Base-by-base conservation (phyloP, 148 eudicot genomes). In the Pharnaceum exiguum region DNA sequence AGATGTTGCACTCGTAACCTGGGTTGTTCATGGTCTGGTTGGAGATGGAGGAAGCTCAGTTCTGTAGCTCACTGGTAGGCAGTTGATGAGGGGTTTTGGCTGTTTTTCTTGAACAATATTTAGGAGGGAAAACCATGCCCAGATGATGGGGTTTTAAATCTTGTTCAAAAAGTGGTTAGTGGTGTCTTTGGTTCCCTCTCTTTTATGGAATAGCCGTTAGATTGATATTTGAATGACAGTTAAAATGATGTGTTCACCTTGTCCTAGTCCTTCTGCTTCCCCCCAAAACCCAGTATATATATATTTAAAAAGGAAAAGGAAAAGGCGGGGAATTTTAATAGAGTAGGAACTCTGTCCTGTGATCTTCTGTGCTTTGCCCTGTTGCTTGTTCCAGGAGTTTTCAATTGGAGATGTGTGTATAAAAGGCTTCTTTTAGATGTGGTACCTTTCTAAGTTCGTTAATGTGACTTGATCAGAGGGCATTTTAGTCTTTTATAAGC, bases 221-320 rank as follows among this genome's bases (percentile, higher is more conserved):
- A 50, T 57, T 38, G 52, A 54, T 54, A 75, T 79, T 79, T 74
- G 69, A 75, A 75, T 75, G 75, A 74, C 69, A 69, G 83, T 79
- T 79, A 68, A 28, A 58, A 23, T n/a, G 36, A 47, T 42, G 46
- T 53, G 56, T 55, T 57, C 37, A 48, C 9, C n/a, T 32, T 54
- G 67, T 43, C 59, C 48, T 36, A n/a, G n/a, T n/a, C n/a, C n/a
- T 46, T 24, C 22, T 28, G 53, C 33, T 57, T 51, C 67, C 57
- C 70, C 70, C 70, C 35, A 33, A 46, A 16, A n/a, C 54, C 29
- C 46, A 47, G 42, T 26, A 22, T 53, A 31, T 68, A 67, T 18
- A 46, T 22, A 40, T 15, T 40, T 22, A 1, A 0, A 27, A 60
- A 51, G 47, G 51, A 46, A 45, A 65, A 56, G n/a, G n/a, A 31